These are phyloP conservation scores for Leccinum broughii DNA, from an alignment of 768 basidiomycete species.

Conservation along the genomic window DNA sequence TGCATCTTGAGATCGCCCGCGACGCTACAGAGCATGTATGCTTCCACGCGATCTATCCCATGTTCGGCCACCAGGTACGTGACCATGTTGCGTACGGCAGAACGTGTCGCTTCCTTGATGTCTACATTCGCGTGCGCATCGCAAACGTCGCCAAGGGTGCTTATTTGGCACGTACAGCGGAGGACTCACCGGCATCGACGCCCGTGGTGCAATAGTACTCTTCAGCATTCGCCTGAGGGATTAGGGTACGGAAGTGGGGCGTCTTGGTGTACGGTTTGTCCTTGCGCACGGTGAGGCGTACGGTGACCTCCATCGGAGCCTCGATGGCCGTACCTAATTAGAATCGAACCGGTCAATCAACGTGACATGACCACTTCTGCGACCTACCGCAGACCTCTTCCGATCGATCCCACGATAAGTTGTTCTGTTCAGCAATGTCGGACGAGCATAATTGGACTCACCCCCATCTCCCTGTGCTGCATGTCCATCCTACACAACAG, in stretches of 20 bases:
- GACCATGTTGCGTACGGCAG: constrained; percentile 61
- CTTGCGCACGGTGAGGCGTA: constrained; percentile 57
- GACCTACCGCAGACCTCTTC: constrained; percentile 57
- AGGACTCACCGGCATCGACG: constrained; percentile 42
- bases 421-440: not conserved
- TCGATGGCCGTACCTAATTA: constrained; percentile 59
- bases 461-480: constrained; percentile 70
- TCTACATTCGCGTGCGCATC: constrained; percentile 29
- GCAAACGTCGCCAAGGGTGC: not conserved
- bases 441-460: constrained; percentile 24
- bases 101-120: constrained; percentile 53
- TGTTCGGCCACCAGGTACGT: constrained; percentile 46
- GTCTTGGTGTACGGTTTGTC: constrained; percentile 58
- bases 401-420: not conserved
- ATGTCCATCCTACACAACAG: constrained; percentile 52
- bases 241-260: constrained; percentile 50
- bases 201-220: constrained; percentile 62
- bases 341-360: not conserved
- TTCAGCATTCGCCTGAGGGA: constrained; percentile 15
- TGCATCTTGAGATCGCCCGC: constrained; percentile 60
- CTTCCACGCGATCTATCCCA: constrained; percentile 45
- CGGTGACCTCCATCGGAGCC: constrained; percentile 56
- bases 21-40: constrained; percentile 64
- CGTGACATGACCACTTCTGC: not conserved
- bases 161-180: not conserved